Percentiles rank a stretch among this genome's conserved stretches.
Evolutionary conservation across 2,329 filamentous ascomycete genomes (phyloP).

Genomic region (Chalara sp.): DNA sequence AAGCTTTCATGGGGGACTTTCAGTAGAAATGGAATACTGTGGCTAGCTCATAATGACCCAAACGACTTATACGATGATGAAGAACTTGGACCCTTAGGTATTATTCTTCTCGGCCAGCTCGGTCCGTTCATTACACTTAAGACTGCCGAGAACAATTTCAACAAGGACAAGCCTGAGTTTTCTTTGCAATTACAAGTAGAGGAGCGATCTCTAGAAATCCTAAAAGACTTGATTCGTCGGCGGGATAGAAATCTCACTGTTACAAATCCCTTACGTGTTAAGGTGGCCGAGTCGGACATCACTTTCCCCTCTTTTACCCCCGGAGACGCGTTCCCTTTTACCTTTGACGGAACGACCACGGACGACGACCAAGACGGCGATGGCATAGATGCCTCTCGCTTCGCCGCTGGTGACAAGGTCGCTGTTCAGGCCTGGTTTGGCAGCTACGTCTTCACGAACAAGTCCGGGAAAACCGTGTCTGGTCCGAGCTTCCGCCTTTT

Average conservation of each 20-base stretch:
- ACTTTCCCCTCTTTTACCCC: conserved; percentile 6
- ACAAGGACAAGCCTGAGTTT: conserved; percentile 9
- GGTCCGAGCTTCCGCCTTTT: no score
- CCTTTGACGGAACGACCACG: conserved; percentile 6
- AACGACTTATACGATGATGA: conserved; percentile 9
- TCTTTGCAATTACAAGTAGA: conserved; percentile 10
- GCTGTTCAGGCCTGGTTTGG: conserved; percentile 2
- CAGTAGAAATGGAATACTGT: conserved; percentile 4
- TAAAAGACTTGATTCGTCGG: conserved; percentile 8
- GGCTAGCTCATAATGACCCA: conserved; percentile 6
- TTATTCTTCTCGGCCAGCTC: conserved; percentile 11
- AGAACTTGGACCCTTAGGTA: conserved; percentile 7
- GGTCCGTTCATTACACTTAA: conserved; percentile 7
- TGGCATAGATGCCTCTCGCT: conserved; percentile 5
- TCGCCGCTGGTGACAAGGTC: conserved; percentile 6
- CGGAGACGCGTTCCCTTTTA: conserved; percentile 5
- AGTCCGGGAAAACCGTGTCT: neutral
- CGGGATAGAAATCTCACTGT: conserved; percentile 8
- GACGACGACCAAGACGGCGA: conserved; percentile 8
- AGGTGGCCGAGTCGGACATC: conserved; percentile 5
- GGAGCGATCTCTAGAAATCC: conserved; percentile 5
- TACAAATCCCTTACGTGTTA: conserved; percentile 7
- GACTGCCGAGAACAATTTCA: conserved; percentile 8
- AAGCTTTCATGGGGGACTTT: conserved; percentile 10
- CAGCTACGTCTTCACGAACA: neutral